phyloP scores from a whole-genome alignment of 805 yeast species.

The Suhomyces sp. region DNA sequence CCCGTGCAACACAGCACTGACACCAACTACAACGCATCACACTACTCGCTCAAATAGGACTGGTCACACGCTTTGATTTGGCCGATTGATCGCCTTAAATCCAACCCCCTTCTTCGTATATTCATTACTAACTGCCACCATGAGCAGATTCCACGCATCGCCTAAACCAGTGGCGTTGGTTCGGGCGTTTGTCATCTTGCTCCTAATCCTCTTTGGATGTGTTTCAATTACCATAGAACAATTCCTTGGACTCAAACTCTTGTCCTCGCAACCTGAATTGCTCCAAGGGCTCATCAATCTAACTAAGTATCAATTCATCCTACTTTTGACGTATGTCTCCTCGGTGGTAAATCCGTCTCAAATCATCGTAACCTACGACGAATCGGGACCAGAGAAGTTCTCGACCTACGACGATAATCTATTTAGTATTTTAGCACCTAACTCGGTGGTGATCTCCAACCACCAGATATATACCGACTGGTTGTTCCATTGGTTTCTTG shows the following conservation, averaged over 20 bases:
- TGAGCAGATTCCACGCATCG: not conserved
- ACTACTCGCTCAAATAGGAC: not conserved
- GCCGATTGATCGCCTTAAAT: not conserved
- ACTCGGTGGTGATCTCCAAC: conserved; percentile 72
- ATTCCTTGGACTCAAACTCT: conserved; percentile 30
- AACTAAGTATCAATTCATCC: conserved; percentile 59
- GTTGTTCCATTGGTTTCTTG: conserved; percentile 85
- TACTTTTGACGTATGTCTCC: conserved; percentile 50
- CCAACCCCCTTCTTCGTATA: not conserved
- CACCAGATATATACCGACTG: conserved; percentile 95
- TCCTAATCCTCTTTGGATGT: conserved; percentile 23
- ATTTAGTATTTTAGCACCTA: conserved; percentile 23
- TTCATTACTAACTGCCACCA: not conserved
- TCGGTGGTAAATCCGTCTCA: conserved; percentile 51
- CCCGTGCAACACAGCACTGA: not conserved
- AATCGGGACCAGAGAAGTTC: conserved; percentile 13
- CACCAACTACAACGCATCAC: not conserved
- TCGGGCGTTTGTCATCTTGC: conserved; percentile 20
- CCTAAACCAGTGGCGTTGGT: conserved; percentile 17
- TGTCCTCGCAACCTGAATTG: conserved; percentile 27
- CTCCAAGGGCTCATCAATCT: conserved; percentile 44
- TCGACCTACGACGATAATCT: conserved; percentile 3
- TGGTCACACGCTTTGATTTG: not conserved
- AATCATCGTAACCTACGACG: conserved; percentile 50
- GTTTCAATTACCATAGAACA: conserved; percentile 49